Conservation (phyloP, 1,284 basidiomycete species). For the Hemileia vastatrix region DNA sequence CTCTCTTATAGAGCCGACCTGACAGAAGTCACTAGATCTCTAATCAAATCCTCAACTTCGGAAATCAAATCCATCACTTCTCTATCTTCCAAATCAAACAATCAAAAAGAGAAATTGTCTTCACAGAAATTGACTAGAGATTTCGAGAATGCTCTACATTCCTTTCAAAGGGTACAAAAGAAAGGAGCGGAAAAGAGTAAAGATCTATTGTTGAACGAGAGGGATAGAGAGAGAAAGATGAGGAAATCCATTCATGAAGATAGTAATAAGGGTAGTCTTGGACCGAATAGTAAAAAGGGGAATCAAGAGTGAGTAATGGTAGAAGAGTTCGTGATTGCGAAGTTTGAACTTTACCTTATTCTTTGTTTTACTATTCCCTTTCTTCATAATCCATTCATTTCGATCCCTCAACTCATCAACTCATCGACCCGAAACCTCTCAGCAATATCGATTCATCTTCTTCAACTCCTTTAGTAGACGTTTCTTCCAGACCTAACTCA, state of each 20-base stretch:
- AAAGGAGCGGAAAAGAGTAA: slow-evolving; percentile 76
- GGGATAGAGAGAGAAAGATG: slow-evolving; percentile 64
- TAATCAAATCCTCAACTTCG: slow-evolving; percentile 84
- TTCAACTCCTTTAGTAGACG: too few relatives aligned
- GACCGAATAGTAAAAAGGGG: slow-evolving; percentile 28
- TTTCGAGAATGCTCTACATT: slow-evolving; percentile 73
- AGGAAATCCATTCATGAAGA: slow-evolving; percentile 44
- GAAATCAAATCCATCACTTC: slow-evolving; percentile 59
- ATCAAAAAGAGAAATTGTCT: slow-evolving; percentile 22
- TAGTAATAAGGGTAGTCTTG: background rate
- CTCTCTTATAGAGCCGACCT: slow-evolving; percentile 55
- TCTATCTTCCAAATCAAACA: slow-evolving; percentile 19
- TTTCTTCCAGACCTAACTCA: slow-evolving; percentile 1
- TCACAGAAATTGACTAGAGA: slow-evolving; percentile 52
- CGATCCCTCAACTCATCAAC: too few relatives aligned
- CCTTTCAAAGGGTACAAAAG: slow-evolving; percentile 83
- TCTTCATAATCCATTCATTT: too few relatives aligned
- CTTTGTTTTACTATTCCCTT: too few relatives aligned
- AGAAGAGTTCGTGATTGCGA: too few relatives aligned
- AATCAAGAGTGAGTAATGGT: slow-evolving; percentile 58
- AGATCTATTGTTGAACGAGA: slow-evolving; percentile 70
- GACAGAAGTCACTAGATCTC: slow-evolving; percentile 82
- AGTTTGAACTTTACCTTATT: too few relatives aligned
- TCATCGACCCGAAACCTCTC: too few relatives aligned
- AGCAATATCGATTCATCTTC: too few relatives aligned